Base-by-base conservation (phyloP, 345 rosid species). In the Chamaenerion angustifolium region DNA sequence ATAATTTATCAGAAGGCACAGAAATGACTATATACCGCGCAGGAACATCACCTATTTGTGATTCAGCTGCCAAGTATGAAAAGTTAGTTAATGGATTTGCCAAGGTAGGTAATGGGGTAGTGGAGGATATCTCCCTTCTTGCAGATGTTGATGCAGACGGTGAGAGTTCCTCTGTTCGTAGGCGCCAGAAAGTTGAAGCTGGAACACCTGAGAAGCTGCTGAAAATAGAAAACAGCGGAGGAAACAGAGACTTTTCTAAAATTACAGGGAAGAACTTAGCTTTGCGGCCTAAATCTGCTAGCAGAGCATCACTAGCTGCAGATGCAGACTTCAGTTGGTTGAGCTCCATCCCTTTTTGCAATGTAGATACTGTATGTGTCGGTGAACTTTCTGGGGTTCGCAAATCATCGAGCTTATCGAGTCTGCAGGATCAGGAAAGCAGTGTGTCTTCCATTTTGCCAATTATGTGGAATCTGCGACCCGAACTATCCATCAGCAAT, bases 381-480 rank as follows among this genome's bases (percentile, higher is more conserved):
- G 75, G 71, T 35, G 74, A 56, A 18, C 48, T 51, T 18, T 58
- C 42, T 8, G 69, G 68, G 42, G 78, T 80, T 40, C 73, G 68
- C 43, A 76, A 74, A 63, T 74, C 86, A 16, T 74, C 82, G 12
- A 80, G 86, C 75, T 65, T 77, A 6, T 64, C 86, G 13, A 74
- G 69, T 58, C 55, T 80, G 40, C 74, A 63, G 12, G 82, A 76
- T 23, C 74, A 61, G 52, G 86, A 76, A 12, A 62, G 53, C 43
- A 55, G 42, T 42, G 51, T 46, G 49, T 50, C 56, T 35, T 64
- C 75, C 48, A 68, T 78, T 75, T 54, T 77, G 61, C 57, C 80
- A 42, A 59, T 77, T 2, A 76, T 57, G 49, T 76, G 85, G 85
- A 73, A 61, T 57, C 56, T 71, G 69, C 76, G 67, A 50, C 42